Percentiles rank a stretch among this genome's conserved stretches.
Evolutionary conservation across 441 rosid species (phyloP).

Genomic region (Adansonia rubrostipa): DNA sequence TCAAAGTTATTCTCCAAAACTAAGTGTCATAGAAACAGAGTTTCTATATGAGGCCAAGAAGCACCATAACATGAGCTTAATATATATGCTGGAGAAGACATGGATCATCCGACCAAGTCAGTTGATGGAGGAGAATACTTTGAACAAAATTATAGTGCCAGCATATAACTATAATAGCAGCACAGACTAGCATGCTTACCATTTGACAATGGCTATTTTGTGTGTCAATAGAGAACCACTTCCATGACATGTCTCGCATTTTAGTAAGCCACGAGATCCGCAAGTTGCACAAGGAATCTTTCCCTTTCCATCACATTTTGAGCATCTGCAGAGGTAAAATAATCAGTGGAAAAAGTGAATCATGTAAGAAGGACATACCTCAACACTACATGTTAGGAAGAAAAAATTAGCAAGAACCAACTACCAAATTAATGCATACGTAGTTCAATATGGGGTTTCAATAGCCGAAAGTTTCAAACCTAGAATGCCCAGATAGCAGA

Average conservation of each 20-base stretch:
- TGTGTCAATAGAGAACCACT: slow-evolving; percentile 71
- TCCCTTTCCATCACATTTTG: slow-evolving; percentile 77
- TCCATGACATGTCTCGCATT: slow-evolving; percentile 68
- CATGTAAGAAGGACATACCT: background rate
- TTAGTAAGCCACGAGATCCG: slow-evolving; percentile 79
- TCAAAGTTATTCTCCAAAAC: background rate
- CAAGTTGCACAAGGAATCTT: slow-evolving; percentile 80
- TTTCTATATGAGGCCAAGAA: background rate
- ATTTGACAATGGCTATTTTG: slow-evolving; percentile 64
- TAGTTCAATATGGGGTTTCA: background rate
- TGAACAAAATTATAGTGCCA: background rate
- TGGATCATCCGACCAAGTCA: background rate
- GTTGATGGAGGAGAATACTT: background rate
- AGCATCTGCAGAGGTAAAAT: slow-evolving; percentile 54
- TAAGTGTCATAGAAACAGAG: background rate
- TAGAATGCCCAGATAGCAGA: background rate
- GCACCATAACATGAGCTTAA: background rate
- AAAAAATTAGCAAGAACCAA: slow-evolving; percentile 2
- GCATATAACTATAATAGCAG: background rate
- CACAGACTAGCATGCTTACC: slow-evolving; percentile 45
- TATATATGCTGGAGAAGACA: background rate
- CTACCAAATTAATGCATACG: background rate
- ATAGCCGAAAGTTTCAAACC: background rate
- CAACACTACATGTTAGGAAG: background rate
- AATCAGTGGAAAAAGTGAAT: background rate